Percentiles rank a stretch among this genome's conserved stretches.
Conservation (phyloP, 345 rosid genomes). For the Populus pruinosa region DNA sequence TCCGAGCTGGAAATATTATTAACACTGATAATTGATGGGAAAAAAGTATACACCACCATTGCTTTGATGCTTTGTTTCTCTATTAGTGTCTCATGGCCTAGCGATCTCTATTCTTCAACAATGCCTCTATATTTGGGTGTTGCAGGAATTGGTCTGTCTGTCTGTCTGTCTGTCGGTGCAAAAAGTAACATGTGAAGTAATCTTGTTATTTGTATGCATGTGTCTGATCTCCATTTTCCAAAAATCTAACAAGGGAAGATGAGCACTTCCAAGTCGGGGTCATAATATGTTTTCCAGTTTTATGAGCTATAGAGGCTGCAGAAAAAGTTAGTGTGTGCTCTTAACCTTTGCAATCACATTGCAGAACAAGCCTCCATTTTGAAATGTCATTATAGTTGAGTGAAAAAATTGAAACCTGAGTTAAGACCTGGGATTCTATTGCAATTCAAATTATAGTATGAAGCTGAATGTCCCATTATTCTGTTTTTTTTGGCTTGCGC, state of each 20-base stretch:
- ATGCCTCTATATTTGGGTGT: constrained; percentile 70
- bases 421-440: neutral
- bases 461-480: neutral
- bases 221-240: constrained; percentile 15
- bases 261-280: neutral
- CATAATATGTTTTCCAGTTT: constrained; percentile 9
- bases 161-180: constrained; percentile 35
- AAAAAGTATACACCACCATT: too few relatives aligned
- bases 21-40: neutral
- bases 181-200: constrained; percentile 59
- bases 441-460: neutral
- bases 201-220: constrained; percentile 32
- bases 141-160: constrained; percentile 50
- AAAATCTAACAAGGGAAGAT: constrained; percentile 6
- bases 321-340: neutral
- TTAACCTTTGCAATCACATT: too few relatives aligned
- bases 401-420: neutral
- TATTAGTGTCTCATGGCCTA: constrained; percentile 33
- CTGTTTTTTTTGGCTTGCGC: neutral
- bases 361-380: neutral
- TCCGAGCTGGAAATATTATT: neutral
- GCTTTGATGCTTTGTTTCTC: neutral
- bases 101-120: constrained; percentile 35
- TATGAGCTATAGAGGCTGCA: neutral
- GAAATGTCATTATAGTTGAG: neutral